Conservation (phyloP, 441 rosid species). For the Gossypium gossypioides region DNA sequence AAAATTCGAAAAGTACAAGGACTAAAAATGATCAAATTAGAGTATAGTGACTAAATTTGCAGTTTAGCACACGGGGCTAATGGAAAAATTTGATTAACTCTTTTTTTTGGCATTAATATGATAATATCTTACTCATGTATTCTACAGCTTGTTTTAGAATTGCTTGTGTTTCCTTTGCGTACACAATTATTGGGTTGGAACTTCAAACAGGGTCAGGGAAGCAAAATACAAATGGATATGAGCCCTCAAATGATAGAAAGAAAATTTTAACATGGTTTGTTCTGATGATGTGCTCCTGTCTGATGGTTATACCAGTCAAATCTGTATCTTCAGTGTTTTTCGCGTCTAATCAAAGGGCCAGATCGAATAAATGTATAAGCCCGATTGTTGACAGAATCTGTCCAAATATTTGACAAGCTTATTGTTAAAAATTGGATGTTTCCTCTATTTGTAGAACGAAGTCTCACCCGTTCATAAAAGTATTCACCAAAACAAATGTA, state of each 20-base stretch:
- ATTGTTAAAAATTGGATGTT: neutral
- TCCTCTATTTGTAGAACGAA: neutral
- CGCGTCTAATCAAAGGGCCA: neutral
- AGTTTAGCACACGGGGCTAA: too few species aligned
- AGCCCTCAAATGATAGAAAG: neutral
- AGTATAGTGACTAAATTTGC: too few species aligned
- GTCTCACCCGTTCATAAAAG: neutral
- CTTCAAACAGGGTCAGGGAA: neutral
- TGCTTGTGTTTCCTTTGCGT: neutral
- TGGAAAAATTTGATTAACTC: too few species aligned
- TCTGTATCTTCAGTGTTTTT: neutral
- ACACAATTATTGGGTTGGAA: neutral
- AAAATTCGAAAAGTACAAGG: too few species aligned
- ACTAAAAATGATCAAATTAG: too few species aligned
- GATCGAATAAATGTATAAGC: neutral
- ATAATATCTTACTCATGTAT: neutral
- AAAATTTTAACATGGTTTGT: neutral
- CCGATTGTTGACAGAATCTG: neutral
- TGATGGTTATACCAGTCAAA: neutral
- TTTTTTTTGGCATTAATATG: neutral
- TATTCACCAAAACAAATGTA: neutral
- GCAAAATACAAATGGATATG: neutral
- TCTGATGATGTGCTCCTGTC: neutral
- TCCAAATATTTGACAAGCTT: conserved; percentile 4
- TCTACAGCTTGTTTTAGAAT: neutral